phyloP scores from a whole-genome alignment of 345 rosid species.

The Melaleuca quinquenervia region DNA sequence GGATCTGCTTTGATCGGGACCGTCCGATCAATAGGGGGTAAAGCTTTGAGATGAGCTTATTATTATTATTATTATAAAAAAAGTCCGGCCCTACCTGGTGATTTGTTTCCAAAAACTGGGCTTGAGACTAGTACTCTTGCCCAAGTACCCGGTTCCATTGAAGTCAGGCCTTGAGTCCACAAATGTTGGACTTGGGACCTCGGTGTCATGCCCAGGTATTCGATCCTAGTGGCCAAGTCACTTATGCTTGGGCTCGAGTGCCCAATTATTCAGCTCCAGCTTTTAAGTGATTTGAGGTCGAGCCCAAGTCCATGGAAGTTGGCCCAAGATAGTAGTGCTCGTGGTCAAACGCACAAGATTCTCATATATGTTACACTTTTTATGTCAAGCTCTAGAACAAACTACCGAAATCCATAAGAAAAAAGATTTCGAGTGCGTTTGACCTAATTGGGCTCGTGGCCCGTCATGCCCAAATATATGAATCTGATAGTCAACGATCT shows the following conservation, averaged over 20 bases:
- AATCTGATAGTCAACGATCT: not conserved
- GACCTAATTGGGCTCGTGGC: not conserved
- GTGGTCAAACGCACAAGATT: no score
- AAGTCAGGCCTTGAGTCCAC: not conserved
- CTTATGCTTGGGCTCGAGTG: not conserved
- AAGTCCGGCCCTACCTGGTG: no score
- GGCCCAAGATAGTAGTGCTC: no score
- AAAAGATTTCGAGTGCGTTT: not conserved
- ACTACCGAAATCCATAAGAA: not conserved
- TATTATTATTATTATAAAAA: no score
- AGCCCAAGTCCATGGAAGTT: not conserved
- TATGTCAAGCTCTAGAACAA: not conserved
- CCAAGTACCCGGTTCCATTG: rapidly evolving
- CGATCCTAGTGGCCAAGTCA: not conserved
- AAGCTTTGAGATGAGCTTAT: no score
- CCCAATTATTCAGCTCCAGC: no score
- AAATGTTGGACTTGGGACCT: not conserved
- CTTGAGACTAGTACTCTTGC: no score
- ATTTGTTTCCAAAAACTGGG: no score
- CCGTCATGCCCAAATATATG: not conserved
- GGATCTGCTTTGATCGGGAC: no score
- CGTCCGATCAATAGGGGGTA: no score
- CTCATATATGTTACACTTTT: not conserved
- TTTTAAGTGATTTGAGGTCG: not conserved
- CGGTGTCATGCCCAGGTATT: not conserved